These are phyloP conservation scores for Oryza australiensis DNA, from an alignment of 176 grass and related monocot genomes.

Conservation along the genomic window DNA sequence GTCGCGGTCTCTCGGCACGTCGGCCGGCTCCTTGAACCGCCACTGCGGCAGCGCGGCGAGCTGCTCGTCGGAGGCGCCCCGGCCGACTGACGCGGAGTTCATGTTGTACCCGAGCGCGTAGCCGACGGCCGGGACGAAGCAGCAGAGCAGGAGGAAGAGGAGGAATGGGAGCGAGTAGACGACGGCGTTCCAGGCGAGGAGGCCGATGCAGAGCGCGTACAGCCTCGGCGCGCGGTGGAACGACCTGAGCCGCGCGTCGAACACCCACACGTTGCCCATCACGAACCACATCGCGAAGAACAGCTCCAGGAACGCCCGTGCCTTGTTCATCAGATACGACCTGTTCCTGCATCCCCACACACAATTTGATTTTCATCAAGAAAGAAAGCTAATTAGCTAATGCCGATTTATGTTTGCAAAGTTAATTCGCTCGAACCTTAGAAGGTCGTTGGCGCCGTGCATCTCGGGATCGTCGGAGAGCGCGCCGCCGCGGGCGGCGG, in stretches of 20 bases:
- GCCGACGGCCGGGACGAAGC: slow-evolving; percentile 78
- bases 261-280: slow-evolving; percentile 99
- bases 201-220: slow-evolving; percentile 72
- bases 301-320: slow-evolving; percentile 80
- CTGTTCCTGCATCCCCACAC: slow-evolving; percentile 34
- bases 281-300: slow-evolving; percentile 99
- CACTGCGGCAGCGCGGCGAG: slow-evolving; percentile 69
- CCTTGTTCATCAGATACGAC: slow-evolving; percentile 88
- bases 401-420: neutral
- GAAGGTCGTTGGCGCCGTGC: slow-evolving; percentile 41
- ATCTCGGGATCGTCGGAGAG: slow-evolving; percentile 56
- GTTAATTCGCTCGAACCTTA: slow-evolving; percentile 42
- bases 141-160: slow-evolving; percentile 95
- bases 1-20: slow-evolving; percentile 24
- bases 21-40: slow-evolving; percentile 62
- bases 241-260: slow-evolving; percentile 76
- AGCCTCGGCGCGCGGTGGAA: slow-evolving; percentile 75
- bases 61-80: slow-evolving; percentile 89
- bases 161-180: slow-evolving; percentile 95
- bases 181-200: slow-evolving; percentile 86
- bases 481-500: neutral
- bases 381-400: neutral
- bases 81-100: slow-evolving; percentile 68
- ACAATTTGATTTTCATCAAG: neutral
- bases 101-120: slow-evolving; percentile 90